phyloP scores from a whole-genome alignment of 148 eudicot genomes.

The Rhododendron kiyosumense region DNA sequence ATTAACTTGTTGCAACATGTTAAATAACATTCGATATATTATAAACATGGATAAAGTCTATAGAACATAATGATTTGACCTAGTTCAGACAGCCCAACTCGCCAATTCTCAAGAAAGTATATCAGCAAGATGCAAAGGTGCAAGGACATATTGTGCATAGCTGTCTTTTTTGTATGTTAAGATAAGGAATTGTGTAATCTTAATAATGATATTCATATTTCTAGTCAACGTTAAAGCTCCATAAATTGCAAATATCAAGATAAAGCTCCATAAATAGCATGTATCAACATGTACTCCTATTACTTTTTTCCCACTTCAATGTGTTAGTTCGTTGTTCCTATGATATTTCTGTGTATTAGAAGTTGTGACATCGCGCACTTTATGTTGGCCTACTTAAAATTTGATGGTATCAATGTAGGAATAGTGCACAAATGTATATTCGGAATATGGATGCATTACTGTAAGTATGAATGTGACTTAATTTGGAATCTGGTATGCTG shows the following conservation, averaged over 20 bases:
- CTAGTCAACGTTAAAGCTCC: not conserved
- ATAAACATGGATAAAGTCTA: not conserved
- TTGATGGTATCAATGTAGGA: not conserved
- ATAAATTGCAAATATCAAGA: not conserved
- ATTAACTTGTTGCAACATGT: not conserved
- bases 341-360: not conserved
- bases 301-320: not conserved
- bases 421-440: not conserved
- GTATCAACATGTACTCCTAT: not conserved
- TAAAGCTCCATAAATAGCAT: not conserved
- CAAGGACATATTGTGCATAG: not conserved
- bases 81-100: not conserved
- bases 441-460: not conserved
- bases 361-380: not conserved
- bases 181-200: not conserved
- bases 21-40: not conserved
- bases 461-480: not conserved
- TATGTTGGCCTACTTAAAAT: not conserved
- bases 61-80: not conserved
- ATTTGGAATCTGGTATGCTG: not conserved
- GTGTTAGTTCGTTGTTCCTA: not conserved
- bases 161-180: not conserved
- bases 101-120: not conserved
- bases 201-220: not conserved
- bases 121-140: not conserved